A percentile compares a stretch with the other conserved stretches of the same genome.
Conservation (phyloP, 2,329 filamentous ascomycete species). For the Periconia sp. region DNA sequence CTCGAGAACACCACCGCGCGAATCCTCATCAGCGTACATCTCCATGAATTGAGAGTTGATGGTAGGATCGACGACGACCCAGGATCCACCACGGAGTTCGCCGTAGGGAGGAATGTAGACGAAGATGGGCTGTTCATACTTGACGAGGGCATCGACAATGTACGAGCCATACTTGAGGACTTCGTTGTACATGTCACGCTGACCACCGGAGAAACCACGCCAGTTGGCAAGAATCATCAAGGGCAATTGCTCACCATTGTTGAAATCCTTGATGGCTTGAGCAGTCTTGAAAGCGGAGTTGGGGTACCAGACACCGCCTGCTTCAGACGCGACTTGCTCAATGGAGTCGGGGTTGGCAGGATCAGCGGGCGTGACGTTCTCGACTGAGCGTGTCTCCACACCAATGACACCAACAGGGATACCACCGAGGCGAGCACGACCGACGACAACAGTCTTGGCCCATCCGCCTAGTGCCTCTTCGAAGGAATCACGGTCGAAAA, state of each 20-base stretch:
- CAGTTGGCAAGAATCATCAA: conserved; percentile 99
- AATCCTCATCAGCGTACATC: conserved; percentile 96
- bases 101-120: conserved; percentile 97
- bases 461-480: conserved; percentile 95
- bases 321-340: conserved; percentile 91
- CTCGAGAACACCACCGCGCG: conserved; percentile 95
- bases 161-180: conserved; percentile 99
- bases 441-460: conserved; percentile 95
- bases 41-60: conserved; percentile 98
- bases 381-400: conserved; percentile 92
- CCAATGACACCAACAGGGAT: conserved; percentile 98
- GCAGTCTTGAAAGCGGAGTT: conserved; percentile 99
- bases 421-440: conserved; percentile 91
- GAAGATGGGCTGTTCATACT: conserved; percentile 98
- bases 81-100: conserved; percentile 97
- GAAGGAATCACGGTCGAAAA: conserved; percentile 97
- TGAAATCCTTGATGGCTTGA: conserved; percentile 98
- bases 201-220: conserved; percentile 99
- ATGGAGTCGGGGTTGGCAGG: conserved; percentile 98
- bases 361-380: conserved; percentile 95
- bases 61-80: conserved; percentile 98
- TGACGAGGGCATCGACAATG: conserved; percentile 97
- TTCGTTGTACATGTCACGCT: conserved; percentile 99
- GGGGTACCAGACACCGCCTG: conserved; percentile 98
- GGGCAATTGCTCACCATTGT: conserved; percentile 95